phyloP scores from a whole-genome alignment of 2,329 filamentous ascomycete genomes.

The Lizonia empirigonia region DNA sequence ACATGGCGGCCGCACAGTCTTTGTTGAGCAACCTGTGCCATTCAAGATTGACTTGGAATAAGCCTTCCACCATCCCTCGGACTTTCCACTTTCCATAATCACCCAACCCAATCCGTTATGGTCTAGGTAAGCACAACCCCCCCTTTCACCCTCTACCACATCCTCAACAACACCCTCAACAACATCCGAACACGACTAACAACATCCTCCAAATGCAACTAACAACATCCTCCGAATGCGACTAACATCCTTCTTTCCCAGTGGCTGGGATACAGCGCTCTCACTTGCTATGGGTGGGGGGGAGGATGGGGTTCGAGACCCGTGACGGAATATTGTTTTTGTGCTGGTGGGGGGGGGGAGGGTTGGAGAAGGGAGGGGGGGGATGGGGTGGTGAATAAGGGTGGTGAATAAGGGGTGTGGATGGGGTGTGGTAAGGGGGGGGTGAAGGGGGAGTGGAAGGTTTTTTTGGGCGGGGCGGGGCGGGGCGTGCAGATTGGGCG shows the following conservation, averaged over 20 bases:
- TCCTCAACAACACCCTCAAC: too few relatives aligned
- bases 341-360: background rate
- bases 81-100: background rate
- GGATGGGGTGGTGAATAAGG: background rate
- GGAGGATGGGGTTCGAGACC: constrained; percentile 6
- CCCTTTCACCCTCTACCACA: background rate
- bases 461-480: too few relatives aligned
- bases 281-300: constrained; percentile 4
- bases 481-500: too few relatives aligned
- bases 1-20: too few relatives aligned
- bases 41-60: too few relatives aligned
- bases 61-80: too few relatives aligned
- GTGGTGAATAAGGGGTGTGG: background rate
- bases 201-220: too few relatives aligned
- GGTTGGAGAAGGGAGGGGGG: too few relatives aligned
- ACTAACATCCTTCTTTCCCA: background rate
- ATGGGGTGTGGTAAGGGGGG: background rate
- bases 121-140: background rate
- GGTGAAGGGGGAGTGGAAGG: background rate
- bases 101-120: background rate
- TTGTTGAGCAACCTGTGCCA: too few relatives aligned
- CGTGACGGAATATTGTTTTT: constrained; percentile 5
- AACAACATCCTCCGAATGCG: too few relatives aligned
- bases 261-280: constrained; percentile 13
- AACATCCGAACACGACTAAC: background rate